Conservation (phyloP, 176 grass and related monocot genomes). For the Elaeis guineensis region DNA sequence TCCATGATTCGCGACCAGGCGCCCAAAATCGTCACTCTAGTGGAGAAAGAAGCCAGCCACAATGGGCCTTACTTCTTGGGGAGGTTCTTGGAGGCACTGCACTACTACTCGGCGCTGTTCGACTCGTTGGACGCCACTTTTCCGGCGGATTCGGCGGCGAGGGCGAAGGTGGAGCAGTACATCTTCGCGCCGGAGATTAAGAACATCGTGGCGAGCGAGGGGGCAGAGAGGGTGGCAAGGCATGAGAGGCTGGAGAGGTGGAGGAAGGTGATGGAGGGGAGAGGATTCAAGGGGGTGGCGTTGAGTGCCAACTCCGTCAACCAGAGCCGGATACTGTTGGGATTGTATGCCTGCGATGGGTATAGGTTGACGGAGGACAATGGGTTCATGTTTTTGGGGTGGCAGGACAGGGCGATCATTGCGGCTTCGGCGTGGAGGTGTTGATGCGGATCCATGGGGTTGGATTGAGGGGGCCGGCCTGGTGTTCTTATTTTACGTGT, state of each 20-base stretch:
- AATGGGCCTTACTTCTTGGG: conserved; percentile 34
- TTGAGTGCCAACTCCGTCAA: conserved; percentile 37
- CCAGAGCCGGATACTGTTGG: conserved; percentile 49
- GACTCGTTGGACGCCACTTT: conserved; percentile 36
- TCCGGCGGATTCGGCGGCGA: conserved; percentile 16
- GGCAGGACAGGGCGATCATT: conserved; percentile 41
- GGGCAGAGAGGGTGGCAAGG: conserved; percentile 27
- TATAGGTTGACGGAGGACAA: conserved; percentile 46
- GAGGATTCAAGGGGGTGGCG: conserved; percentile 30
- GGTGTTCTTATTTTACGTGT: too few relatives aligned
- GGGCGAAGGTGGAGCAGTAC: conserved; percentile 28
- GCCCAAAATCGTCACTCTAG: conserved; percentile 33
- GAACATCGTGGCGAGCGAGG: conserved; percentile 40
- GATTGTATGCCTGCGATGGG: conserved; percentile 27
- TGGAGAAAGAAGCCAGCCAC: conserved; percentile 47
- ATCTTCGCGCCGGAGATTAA: conserved; percentile 28
- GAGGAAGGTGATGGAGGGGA: conserved; percentile 33
- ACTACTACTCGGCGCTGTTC: conserved; percentile 46
- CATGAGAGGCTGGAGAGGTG: conserved; percentile 35
- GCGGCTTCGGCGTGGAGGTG: conserved; percentile 40
- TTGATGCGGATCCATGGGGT: too few relatives aligned
- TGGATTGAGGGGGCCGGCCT: too few relatives aligned
- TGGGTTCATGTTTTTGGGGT: conserved; percentile 41
- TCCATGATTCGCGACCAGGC: conserved; percentile 21
- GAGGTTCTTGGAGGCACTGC: conserved; percentile 40